These are phyloP conservation scores for Pseudogymnoascus pannorum DNA, from an alignment of 2,329 filamentous ascomycete species.

Conservation along the genomic window DNA sequence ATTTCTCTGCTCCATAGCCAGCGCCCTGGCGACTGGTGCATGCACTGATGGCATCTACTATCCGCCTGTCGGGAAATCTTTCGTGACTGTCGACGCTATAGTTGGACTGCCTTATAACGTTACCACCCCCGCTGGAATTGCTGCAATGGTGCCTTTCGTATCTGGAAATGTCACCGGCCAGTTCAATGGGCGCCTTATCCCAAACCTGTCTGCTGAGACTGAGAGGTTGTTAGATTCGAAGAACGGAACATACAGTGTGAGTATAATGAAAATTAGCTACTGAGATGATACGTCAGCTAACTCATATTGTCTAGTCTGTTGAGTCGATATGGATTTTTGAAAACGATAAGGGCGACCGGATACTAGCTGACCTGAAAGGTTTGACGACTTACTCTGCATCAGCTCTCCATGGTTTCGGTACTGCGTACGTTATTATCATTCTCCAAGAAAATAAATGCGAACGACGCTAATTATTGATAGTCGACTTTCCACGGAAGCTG, in stretches of 20 bases:
- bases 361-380: background rate
- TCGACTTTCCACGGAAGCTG: background rate
- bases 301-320: background rate
- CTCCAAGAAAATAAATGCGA: background rate
- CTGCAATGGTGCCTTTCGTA: background rate
- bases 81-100: background rate
- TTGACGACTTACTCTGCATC: constrained; percentile 2
- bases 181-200: background rate
- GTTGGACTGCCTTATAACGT: background rate
- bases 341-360: background rate
- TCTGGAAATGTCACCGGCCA: background rate
- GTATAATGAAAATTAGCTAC: background rate
- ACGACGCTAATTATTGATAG: background rate
- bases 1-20: background rate
- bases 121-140: background rate
- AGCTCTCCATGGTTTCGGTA: background rate
- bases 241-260: background rate
- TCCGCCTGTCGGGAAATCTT: background rate
- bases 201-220: background rate
- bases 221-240: background rate
- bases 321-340: background rate
- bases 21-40: background rate
- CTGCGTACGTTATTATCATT: background rate
- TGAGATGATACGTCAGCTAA: background rate
- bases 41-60: background rate